Evolutionary conservation across 371 early-diverging fungal genomes (phyloP).

Genomic region (Lichtheimia corymbifera): DNA sequence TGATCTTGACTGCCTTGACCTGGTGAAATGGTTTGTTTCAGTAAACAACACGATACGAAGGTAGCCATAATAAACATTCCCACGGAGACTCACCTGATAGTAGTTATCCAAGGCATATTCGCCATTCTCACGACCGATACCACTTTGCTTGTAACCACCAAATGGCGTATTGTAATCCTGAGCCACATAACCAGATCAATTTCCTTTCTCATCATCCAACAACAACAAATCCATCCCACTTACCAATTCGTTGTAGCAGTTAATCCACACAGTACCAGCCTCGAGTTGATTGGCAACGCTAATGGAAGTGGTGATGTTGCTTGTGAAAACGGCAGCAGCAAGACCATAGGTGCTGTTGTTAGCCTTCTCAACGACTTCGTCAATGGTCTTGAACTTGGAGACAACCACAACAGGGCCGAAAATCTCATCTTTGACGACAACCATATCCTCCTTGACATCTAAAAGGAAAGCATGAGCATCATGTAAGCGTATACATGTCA

Average conservation of each 20-base stretch:
- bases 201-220: too few relatives aligned
- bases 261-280: conserved; percentile 22
- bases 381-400: conserved; percentile 63
- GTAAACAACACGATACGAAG: background rate
- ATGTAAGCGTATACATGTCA: background rate
- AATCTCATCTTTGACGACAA: conserved; percentile 70
- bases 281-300: conserved; percentile 55
- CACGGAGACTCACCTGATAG: conserved; percentile 27
- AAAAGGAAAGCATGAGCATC: background rate
- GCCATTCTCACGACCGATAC: conserved; percentile 82
- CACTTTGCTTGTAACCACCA: conserved; percentile 87
- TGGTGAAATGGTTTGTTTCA: background rate
- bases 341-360: conserved; percentile 76
- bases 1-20: conserved; percentile 31
- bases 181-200: too few relatives aligned
- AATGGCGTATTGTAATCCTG: conserved; percentile 68
- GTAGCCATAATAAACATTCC: background rate
- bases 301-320: conserved; percentile 68
- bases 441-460: conserved; percentile 51
- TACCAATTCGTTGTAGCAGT: conserved; percentile 18
- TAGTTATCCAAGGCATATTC: conserved; percentile 75
- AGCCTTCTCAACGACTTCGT: conserved; percentile 72
- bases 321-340: conserved; percentile 82
- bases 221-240: conserved; percentile 49
- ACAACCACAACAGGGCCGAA: conserved; percentile 82